Base-by-base conservation (phyloP, 805 yeast genomes). In the Yamadazyma sp. region DNA sequence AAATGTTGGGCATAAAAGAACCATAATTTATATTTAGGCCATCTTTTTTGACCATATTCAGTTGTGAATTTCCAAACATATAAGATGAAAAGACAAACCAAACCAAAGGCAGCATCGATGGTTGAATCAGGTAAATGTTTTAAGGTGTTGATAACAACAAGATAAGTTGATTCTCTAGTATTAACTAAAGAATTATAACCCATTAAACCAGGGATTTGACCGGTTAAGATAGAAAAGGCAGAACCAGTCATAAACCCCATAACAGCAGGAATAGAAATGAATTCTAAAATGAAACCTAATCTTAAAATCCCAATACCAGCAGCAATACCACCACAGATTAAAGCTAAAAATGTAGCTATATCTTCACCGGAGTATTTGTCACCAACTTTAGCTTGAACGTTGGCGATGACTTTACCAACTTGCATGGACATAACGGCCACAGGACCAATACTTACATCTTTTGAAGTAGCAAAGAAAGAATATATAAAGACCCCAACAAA, bases 231-330 rank as follows among this genome's bases (percentile, higher is more conserved):
- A 50, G 71, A 80, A 50, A 89, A 74, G 2, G 97, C 96, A 4
- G 96, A 88, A 34, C 97, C 97, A 22, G 91, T 75, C 91, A 89
- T 89, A 67, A 88, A 89, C 0, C 97, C 97, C 62, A 87, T 71
- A 27, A 89, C 95, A 1, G 96, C 94, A 30, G 96, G 96, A 52
- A 82, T 70, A 3, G 96, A 86, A 50, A 89, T 87, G 55, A 84
- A 78, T 59, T 89, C 97, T 28, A 89, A 78, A 34, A 89, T 69
- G 63, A 89, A 89, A 0, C 97, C 97, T 16, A 89, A 66, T 50
- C 97, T 73, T 43, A 87, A 61, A 6, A 89, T 35, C 44, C 97
- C 97, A 40, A 88, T 62, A 36, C 87, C 96, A 9, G 82, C 64
- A 7, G 96, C 80, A 47, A 87, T 82, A 44, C 81, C 78, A 55